Evolutionary conservation across 495 filamentous ascomycete genomes (phyloP).

Genomic region (Penicillium simplicissimum): DNA sequence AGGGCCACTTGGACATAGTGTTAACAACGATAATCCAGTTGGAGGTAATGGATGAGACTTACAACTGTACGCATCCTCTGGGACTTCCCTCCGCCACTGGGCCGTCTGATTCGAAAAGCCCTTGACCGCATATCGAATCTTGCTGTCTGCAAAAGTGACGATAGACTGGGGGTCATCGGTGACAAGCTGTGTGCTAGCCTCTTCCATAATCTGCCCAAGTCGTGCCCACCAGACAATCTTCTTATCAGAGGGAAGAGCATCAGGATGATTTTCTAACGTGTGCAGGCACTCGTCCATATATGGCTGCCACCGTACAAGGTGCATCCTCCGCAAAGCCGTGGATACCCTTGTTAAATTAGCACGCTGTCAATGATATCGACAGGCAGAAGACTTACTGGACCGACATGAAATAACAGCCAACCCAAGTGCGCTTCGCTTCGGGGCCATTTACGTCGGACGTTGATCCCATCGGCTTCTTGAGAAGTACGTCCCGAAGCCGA

Average conservation of each 20-base stretch:
- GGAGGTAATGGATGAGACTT: slow-evolving; percentile 3
- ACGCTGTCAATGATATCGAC: slow-evolving; percentile 18
- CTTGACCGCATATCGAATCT: slow-evolving; percentile 71
- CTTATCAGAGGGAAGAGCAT: slow-evolving; percentile 71
- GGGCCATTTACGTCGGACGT: slow-evolving; percentile 62
- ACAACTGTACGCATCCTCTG: slow-evolving; percentile 44
- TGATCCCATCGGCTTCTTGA: slow-evolving; percentile 37
- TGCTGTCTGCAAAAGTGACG: slow-evolving; percentile 69
- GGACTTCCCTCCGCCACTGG: slow-evolving; percentile 60
- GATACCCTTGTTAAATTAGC: slow-evolving; percentile 67
- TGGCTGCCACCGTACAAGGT: slow-evolving; percentile 75
- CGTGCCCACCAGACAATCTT: slow-evolving; percentile 73
- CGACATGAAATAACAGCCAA: slow-evolving; percentile 78
- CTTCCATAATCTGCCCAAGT: slow-evolving; percentile 78
- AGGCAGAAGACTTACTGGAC: slow-evolving; percentile 44
- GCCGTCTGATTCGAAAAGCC: slow-evolving; percentile 75
- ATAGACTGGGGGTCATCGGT: slow-evolving; percentile 69
- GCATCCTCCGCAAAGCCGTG: slow-evolving; percentile 78
- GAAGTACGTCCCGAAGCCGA: slow-evolving; percentile 34
- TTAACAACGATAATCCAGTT: slow-evolving; percentile 10
- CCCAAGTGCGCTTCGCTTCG: slow-evolving; percentile 76
- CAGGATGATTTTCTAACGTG: slow-evolving; percentile 67
- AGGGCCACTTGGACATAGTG: slow-evolving; percentile 21
- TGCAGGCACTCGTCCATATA: slow-evolving; percentile 87
- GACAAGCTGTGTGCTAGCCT: slow-evolving; percentile 71